A percentile compares a stretch with the other conserved stretches of the same genome.
These are phyloP conservation scores for Pseudogymnoascus sp. DNA, from an alignment of 2,329 filamentous ascomycete genomes.

Conservation along the genomic window DNA sequence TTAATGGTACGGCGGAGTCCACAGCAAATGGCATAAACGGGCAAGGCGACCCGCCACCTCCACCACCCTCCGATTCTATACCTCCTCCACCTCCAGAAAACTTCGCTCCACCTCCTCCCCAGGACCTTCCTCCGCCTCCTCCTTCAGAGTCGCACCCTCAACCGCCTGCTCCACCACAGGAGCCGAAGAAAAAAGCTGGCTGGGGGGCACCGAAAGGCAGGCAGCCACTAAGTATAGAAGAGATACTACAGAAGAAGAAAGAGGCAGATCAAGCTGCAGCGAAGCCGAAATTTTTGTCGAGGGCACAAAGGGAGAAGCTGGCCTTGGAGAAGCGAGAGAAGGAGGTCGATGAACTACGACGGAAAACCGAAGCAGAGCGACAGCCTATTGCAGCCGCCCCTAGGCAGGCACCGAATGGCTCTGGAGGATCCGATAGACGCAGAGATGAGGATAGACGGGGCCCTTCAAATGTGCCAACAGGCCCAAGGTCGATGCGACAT, in stretches of 20 bases:
- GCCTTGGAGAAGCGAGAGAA: constrained; percentile 71
- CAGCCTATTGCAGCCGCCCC: constrained; percentile 12
- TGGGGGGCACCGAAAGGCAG: constrained; percentile 37
- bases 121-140: constrained; percentile 31
- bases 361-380: constrained; percentile 32
- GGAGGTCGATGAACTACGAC: constrained; percentile 59
- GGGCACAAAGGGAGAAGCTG: constrained; percentile 71
- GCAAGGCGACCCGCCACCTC: constrained; percentile 21
- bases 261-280: constrained; percentile 76
- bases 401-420: constrained; percentile 17
- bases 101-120: constrained; percentile 35
- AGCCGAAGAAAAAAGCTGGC: constrained; percentile 45
- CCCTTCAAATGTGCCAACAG: constrained; percentile 52
- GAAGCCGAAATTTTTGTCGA: constrained; percentile 83
- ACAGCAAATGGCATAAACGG: constrained; percentile 22
- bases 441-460: constrained; percentile 22
- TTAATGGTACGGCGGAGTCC: not conserved
- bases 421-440: constrained; percentile 19
- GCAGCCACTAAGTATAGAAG: constrained; percentile 71
- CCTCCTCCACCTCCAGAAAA: constrained; percentile 33
- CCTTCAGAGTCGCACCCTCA: constrained; percentile 33
- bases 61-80: constrained; percentile 22
- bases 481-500: constrained; percentile 61
- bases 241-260: constrained; percentile 77
- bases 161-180: constrained; percentile 36